Evolutionary conservation across 345 rosid species (phyloP), one percentile per base, ranked within the genome.

Genomic region (Firmiana major): DNA sequence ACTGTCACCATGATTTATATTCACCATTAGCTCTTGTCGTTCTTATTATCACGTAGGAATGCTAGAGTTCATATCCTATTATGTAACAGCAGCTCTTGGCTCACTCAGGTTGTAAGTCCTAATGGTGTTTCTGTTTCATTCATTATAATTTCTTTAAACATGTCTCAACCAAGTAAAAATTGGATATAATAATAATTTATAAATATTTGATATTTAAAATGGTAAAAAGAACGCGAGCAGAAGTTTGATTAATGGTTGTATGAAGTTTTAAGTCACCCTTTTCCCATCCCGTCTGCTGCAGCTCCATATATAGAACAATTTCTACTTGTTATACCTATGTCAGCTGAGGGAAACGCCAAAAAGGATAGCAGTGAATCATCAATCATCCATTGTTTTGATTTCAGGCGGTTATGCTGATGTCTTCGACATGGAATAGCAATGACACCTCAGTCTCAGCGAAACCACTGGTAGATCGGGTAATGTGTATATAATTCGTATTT

Each of bases 41-140:
- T 87, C 77, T 75, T 84, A 67, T 74, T 77, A 58, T 82, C 64
- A 60, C 75, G 82, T 82, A 71, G 82, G 87, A 81, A 79, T 64
- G 73, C 63, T 48, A 78, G 81, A 55, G 46, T 80, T 68, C 78
- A 57, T 80, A 51, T 71, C 75, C 17, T 51, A 49, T 51, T 17
- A 19, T 34, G 38, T 36, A 71, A 57, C 71, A 71, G 72, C 71
- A 71, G 72, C 48, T 66, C 42, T 63, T 67, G 59, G 34, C 53
- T 60, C 72, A 65, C 77, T 77, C 34, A 36, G 74, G 67, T 45
- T 49, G 15, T 6, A 70, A 70, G 15, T 49, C 17, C 58, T 10
- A 49, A 70, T 49, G 59, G 3, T 17, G 43, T 49, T 71, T 31
- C 15, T 1, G 4, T 17, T 63, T 34, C 43, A 8, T 63, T 59